Evolutionary conservation across 345 rosid genomes (phyloP), one percentile per base, ranked within the genome.

Genomic region (Linum lewisii): DNA sequence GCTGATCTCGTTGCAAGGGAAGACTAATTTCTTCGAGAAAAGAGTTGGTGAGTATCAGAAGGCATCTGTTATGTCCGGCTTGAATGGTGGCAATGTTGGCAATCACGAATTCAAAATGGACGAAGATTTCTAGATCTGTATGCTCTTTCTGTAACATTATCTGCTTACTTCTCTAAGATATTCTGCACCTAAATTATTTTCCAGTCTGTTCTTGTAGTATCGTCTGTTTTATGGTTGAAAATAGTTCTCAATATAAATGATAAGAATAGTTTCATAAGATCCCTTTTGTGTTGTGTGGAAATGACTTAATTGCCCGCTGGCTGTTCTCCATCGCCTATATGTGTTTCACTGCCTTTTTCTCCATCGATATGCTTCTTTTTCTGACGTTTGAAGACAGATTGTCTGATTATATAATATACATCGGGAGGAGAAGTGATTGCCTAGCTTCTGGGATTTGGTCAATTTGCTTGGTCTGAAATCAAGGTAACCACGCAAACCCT

Each of bases 21-120:
- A 87, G 73, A 90, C 95, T 0, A 87, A 90, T 58, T 90, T 90
- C 68, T 90, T 90, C 5, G 93, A 87, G 81, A 90, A 83, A 58
- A 61, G 97, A 24, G 95, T 87, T 1, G 95, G 93, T 0, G 97
- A 87, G 49, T 90, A 84, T 52, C 97, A 90, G 45, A 87, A 83
- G 63, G 97, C 95, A 22, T 72, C 93, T 0, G 88, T 84, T 20
- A 87, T 87, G 95, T 78, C 84, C 2, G 76, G 81, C 60, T 61
- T 87, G 54, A 79, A 85, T 32, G 84, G 79, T 37, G 84, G 79
- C 11, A 72, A 66, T 32, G 93, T 87, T 0, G 81, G 69, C 14
- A 72, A 50, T 56, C 95, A 85, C 24, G 93, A 80, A 9, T 90
- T 90, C 61, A 83, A 78, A 36, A 74, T 82, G 71, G 88, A 90